A percentile compares a stretch with the other conserved stretches of the same genome.
These are phyloP conservation scores for Tephrocybe sp. DNA, from an alignment of 768 basidiomycete species.

Conservation along the genomic window DNA sequence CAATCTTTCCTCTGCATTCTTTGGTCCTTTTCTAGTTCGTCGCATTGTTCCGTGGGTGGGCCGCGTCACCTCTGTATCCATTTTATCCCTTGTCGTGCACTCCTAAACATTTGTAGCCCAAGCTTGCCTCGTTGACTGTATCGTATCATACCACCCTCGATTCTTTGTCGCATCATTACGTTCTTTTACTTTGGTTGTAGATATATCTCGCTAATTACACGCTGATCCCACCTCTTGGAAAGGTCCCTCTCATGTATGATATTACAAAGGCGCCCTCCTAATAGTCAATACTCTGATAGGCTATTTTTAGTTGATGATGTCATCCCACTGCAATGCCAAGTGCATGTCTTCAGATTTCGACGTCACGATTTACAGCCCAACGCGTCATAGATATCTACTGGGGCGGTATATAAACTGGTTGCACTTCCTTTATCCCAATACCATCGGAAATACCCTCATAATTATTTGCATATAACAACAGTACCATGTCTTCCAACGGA, in stretches of 20 bases:
- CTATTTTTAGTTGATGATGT: not conserved
- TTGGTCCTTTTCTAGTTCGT: not conserved
- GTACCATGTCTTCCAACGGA: constrained; percentile 19
- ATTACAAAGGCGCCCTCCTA: too few relatives aligned
- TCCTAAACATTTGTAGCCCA: constrained; percentile 12
- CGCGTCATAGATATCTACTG: not conserved
- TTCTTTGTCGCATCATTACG: not conserved
- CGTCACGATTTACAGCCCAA: not conserved
- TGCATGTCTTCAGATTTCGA: not conserved
- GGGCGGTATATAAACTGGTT: not conserved
- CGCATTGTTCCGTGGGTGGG: not conserved
- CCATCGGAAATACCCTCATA: not conserved
- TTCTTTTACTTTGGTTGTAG: not conserved
- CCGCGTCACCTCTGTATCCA: constrained; percentile 1
- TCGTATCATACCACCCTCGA: not conserved
- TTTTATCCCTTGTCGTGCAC: too few relatives aligned
- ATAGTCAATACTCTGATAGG: too few relatives aligned
- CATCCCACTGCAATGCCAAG: too few relatives aligned
- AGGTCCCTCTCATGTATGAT: too few relatives aligned
- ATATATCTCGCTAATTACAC: too few relatives aligned
- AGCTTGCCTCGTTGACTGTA: not conserved
- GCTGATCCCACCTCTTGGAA: too few relatives aligned
- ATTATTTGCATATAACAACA: not conserved
- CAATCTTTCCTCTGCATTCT: not conserved
- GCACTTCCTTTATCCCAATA: not conserved